Base-by-base conservation (phyloP, 768 basidiomycete species). In the Mycena crocata region DNA sequence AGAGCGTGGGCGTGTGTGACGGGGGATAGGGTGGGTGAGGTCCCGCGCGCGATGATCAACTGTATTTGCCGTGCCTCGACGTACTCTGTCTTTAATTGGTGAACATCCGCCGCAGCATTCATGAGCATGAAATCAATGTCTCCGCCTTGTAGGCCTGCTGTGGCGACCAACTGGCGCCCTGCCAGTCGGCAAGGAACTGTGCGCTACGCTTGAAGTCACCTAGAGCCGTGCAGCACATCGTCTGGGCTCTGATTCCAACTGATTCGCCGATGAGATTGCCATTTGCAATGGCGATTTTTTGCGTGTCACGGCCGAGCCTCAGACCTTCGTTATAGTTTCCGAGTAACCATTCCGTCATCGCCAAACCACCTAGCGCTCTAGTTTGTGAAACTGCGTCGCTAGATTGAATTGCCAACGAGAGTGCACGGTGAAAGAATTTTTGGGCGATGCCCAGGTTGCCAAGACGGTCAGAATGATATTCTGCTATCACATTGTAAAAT, bases 61-160 rank as follows among this genome's bases (percentile, higher is more conserved):
- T 61, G 35, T 13, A 61, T 31, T 2, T 3, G 5, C 21, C 48
- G 59, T 28, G 49, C 60, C 28, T 51, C 31, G 10, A 37, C 24
- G 31, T 60, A 60, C 48, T 60, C 58, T 2, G 58, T 60, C 26
- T 49, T 60, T 3, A 34, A 21, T 30, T 42, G 39, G 40, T 51
- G 24, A 10, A 42, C 28, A 9, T 62, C 49, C 13, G 37, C 49
- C 34, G 24, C 37, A 10, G n/a, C 4, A 24, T 52, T 44, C 50
- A 42, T 51, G 2, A 62, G 9, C n/a, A 44, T 23, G 23, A 21
- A 4, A 4, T 62, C 60, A 14, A 32, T 0, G 1, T 62, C 50
- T 14, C 49, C 49, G 48, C 50, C 60, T 19, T 42, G 31, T n/a
- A 62, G 5, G 19, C 37, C 49, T 28, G 35, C 17, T 40, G 2